Evolutionary conservation across 495 filamentous ascomycete species (phyloP).

Genomic region (Neurospora africana): DNA sequence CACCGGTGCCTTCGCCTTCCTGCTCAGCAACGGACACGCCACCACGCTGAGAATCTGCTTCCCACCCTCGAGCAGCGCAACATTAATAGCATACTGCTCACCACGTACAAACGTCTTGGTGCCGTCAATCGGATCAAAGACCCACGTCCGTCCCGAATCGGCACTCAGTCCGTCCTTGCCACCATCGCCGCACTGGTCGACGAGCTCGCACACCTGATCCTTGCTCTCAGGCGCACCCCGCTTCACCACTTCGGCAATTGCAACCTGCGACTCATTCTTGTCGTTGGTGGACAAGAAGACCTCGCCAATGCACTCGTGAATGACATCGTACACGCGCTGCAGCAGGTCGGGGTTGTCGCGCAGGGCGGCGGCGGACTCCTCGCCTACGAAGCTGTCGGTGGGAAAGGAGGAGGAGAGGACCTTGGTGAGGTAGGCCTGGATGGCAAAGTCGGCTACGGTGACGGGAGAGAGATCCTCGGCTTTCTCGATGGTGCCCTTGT

Average conservation of each 20-base stretch:
- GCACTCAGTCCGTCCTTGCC: constrained; percentile 9
- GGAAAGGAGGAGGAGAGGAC: constrained; percentile 46
- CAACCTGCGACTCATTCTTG: constrained; percentile 4
- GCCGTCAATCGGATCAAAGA: constrained; percentile 64
- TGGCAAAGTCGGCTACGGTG: constrained; percentile 58
- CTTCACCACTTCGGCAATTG: background rate
- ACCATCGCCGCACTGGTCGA: constrained; percentile 49
- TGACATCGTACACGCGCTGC: constrained; percentile 42
- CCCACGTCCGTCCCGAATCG: constrained; percentile 41
- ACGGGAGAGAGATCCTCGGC: constrained; percentile 47
- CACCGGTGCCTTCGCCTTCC: constrained; percentile 22
- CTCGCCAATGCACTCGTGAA: constrained; percentile 10
- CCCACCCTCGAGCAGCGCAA: constrained; percentile 29
- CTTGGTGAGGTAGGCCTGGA: constrained; percentile 51
- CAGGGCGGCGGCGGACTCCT: constrained; percentile 49
- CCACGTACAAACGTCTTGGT: constrained; percentile 54
- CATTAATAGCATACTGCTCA: constrained; percentile 49
- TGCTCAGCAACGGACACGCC: constrained; percentile 47
- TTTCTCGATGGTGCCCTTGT: constrained; percentile 30
- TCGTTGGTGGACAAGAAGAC: constrained; percentile 22
- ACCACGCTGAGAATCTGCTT: constrained; percentile 34
- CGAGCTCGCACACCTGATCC: constrained; percentile 49
- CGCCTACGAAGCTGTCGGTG: constrained; percentile 47
- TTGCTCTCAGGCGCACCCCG: constrained; percentile 31
- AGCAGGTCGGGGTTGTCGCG: constrained; percentile 37